Base-by-base conservation (phyloP, 768 basidiomycete species). In the Sporobolomyces roseus region DNA sequence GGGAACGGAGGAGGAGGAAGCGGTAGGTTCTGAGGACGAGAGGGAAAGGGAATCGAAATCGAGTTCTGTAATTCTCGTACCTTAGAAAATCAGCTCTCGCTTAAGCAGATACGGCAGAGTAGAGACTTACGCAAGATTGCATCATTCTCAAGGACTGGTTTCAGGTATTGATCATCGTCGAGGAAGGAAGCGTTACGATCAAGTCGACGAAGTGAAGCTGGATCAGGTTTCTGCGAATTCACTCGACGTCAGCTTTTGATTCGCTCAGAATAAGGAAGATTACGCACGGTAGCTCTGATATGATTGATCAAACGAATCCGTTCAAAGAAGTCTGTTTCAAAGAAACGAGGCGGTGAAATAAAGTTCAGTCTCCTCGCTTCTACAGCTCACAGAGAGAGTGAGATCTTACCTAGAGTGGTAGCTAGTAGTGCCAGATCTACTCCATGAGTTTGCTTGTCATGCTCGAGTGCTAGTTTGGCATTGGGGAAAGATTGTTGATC, bases 251-350 rank as follows among this genome's bases (percentile, higher is more conserved):
- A 2, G 17, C 32, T 2, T 32, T 27, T 6, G 32, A 41, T n/a
- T n/a, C 19, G 49, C 79, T 25, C 21, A 50, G 45, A 14, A 41
- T 17, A 41, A 41, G 38, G 9, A 41, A 10, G 7, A 23, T 2
- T 19, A 36, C 71, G n/a, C 25, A 90, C 91, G 78, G 85, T 84
- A 79, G 85, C 88, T 65, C 93, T 81, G 75, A 94, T 91, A 79
- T 84, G 89, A 78, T 96, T 96, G 79, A 96, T 85, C 58, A 96
- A 79, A 54, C 89, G 85, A 73, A 91, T 87, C 25, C 88, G 83
- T 63, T 85, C 84, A 78, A 91, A 87, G 70, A 87, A 85, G 77
- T 94, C 92, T 72, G 55, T 5, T 8, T 13, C 7, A 23, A n/a
- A n/a, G 25, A 50, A 17, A 12, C 12, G 45, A 29, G 52, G 32